Evolutionary conservation across 164 flowering plant genomes (phyloP), one percentile per base, ranked within the genome.

Genomic region (Euptelea pleiosperma): DNA sequence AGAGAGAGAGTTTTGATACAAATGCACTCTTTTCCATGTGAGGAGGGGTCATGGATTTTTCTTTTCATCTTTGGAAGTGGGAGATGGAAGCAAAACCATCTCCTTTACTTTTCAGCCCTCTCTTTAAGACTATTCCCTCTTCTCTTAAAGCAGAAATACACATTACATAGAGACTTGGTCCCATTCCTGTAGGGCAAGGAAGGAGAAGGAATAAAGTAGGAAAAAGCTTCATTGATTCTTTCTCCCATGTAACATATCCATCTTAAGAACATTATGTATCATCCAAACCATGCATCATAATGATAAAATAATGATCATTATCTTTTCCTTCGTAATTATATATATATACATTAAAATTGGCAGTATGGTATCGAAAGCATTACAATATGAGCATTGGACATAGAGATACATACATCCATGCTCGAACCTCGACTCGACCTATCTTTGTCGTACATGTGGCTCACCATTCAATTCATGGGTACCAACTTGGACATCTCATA

Each of bases 21-120:
- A 76, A 67, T 73, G 81, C 86, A 70, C 87, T 72, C 85, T 82
- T 84, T 87, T 73, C 82, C 77, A 79, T 74, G 86, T 70, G 77
- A 69, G 49, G 69, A 56, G 66, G 61, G 60, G 60, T 56, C 60
- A 52, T 61, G 34, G 61, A 49, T 59, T 52, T 62, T 63, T 64
- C 44, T 62, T 58, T 65, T 63, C 16, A 52, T 50, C 55, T 69
- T 55, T 61, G 37, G 50, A 75, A 72, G 82, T 66, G 82, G 77
- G 69, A 70, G 71, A 79, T 73, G 69, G 64, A 77, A 82, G 39
- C 63, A 72, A 43, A 62, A 50, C n/a, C n/a, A 51, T 48, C 49
- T 64, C 60, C 78, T 65, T 61, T 64, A 24, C 69, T 71, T 81
- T 82, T 78, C 65, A 74, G 80, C 80, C 72, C 75, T 71, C 82